Conservation (phyloP, 2,329 filamentous ascomycete genomes). For the Diatrype stigma region DNA sequence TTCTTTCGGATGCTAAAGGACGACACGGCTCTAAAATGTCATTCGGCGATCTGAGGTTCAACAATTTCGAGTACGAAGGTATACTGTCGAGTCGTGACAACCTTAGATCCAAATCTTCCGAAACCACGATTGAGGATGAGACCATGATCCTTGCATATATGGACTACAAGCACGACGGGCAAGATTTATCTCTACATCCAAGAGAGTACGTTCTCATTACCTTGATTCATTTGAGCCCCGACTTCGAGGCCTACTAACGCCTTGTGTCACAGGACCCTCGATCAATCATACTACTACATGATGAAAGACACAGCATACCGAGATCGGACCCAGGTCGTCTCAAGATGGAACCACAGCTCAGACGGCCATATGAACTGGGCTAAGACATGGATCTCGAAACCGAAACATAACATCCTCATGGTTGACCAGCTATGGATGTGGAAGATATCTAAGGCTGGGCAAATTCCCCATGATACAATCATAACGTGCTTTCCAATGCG, state of each 20-base stretch:
- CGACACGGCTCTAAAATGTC: background rate
- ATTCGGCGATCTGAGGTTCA: no score
- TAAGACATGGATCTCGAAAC: background rate
- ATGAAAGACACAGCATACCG: background rate
- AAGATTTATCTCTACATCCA: background rate
- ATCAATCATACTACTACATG: conserved; percentile 1
- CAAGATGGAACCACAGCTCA: background rate
- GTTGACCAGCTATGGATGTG: conserved; percentile 1
- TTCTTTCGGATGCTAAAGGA: background rate
- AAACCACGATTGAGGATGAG: background rate
- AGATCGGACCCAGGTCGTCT: background rate
- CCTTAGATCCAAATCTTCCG: background rate
- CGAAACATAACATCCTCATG: background rate
- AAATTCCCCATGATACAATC: background rate
- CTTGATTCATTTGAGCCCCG: background rate
- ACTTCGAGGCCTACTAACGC: background rate
- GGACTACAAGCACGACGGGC: background rate
- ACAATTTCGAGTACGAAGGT: background rate
- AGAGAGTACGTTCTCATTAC: background rate
- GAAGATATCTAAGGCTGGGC: background rate
- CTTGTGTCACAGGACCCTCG: background rate
- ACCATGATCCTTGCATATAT: background rate
- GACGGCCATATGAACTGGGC: background rate
- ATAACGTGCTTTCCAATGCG: background rate
- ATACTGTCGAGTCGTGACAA: background rate